Evolutionary conservation across 75 land plant genomes (phyloP).

Genomic region (Azolla pinnata): DNA sequence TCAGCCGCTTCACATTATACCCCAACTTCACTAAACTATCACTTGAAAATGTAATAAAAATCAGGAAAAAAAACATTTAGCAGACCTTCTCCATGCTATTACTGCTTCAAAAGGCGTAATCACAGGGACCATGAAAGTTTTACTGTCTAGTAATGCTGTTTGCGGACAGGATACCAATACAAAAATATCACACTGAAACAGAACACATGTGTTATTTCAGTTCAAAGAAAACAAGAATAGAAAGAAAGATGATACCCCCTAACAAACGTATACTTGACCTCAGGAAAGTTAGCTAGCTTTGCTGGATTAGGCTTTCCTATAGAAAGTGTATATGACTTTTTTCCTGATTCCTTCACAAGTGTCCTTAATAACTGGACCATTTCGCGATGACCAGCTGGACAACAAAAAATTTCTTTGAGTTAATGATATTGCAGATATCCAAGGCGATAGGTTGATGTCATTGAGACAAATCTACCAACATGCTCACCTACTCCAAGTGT

Average conservation of each 20-base stretch:
- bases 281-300: conserved; percentile 94
- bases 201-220: not conserved
- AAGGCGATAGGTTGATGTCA: too few species aligned
- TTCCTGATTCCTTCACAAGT: conserved; percentile 57
- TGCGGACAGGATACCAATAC: conserved; percentile 85
- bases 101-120: conserved; percentile 90
- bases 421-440: not conserved
- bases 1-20: too few species aligned
- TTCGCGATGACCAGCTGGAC: conserved; percentile 71
- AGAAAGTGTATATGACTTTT: conserved; percentile 72
- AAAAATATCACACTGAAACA: conserved; percentile 79
- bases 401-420: not conserved
- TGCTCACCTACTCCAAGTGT: conserved; percentile 80
- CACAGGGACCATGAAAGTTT: conserved; percentile 86
- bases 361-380: conserved; percentile 55
- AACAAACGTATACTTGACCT: conserved; percentile 26
- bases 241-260: too few species aligned
- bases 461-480: too few species aligned
- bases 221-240: too few species aligned
- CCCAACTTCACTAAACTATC: too few species aligned
- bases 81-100: conserved; percentile 64
- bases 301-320: conserved; percentile 95
- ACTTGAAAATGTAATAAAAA: not conserved
- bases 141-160: conserved; percentile 88
- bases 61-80: not conserved